These are phyloP conservation scores for Gaertneriomyces semiglobifer DNA, from an alignment of 192 early-diverging fungal genomes.

Conservation along the genomic window DNA sequence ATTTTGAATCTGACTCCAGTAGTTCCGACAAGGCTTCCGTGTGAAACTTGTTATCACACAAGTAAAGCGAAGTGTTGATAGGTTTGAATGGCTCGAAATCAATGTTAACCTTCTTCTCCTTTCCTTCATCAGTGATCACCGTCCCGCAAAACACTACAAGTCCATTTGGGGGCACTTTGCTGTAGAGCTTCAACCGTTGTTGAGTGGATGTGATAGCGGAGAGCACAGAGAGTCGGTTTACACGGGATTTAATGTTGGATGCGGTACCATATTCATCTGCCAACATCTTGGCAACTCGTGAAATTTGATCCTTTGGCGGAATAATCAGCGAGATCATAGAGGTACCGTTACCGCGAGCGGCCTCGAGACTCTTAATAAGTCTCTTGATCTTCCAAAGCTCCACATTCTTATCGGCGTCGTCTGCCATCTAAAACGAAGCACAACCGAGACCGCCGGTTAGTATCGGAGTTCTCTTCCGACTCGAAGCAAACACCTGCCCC, in stretches of 20 bases:
- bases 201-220: constrained; percentile 97
- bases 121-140: constrained; percentile 95
- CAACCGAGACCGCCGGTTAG: too few relatives aligned
- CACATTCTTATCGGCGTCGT: constrained; percentile 77
- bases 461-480: too few relatives aligned
- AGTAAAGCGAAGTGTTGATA: constrained; percentile 96
- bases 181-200: constrained; percentile 93
- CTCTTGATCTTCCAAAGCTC: constrained; percentile 99
- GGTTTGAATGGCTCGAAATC: constrained; percentile 99
- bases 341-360: constrained; percentile 96
- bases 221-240: constrained; percentile 95
- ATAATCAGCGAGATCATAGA: constrained; percentile 99
- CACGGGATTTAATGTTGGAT: constrained; percentile 99
- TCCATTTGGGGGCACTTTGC: constrained; percentile 87
- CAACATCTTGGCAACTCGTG: constrained; percentile 86
- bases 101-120: constrained; percentile 98
- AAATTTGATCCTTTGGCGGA: constrained; percentile 90
- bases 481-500: too few relatives aligned
- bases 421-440: constrained; percentile 2
- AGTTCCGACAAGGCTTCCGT: constrained; percentile 88
- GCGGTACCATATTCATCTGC: constrained; percentile 98
- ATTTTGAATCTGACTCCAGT: constrained; percentile 89
- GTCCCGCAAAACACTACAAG: constrained; percentile 89
- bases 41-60: constrained; percentile 96
- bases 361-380: constrained; percentile 93